phyloP scores from a whole-genome alignment of 1,284 basidiomycete species.

The Ganoderma sinense region DNA sequence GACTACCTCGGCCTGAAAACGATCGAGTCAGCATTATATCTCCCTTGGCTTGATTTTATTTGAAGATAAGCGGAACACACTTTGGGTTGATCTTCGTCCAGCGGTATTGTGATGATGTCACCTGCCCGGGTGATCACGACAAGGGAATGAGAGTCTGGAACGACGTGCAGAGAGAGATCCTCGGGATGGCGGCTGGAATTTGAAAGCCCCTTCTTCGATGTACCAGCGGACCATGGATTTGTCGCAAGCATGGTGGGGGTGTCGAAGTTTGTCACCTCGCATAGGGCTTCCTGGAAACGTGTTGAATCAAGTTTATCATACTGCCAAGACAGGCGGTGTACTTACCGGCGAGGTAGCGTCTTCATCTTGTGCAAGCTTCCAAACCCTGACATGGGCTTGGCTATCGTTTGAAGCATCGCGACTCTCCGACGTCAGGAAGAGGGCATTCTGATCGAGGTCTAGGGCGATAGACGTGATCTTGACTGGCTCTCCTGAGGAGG shows the following conservation, averaged over 20 bases:
- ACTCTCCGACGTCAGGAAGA: constrained; percentile 68
- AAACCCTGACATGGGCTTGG: constrained; percentile 42
- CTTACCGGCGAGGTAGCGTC: constrained; percentile 20
- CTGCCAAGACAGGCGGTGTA: not conserved
- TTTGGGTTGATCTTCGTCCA: constrained; percentile 60
- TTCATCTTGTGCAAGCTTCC: constrained; percentile 49
- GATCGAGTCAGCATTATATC: not conserved
- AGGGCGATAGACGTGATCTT: constrained; percentile 57
- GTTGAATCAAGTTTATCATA: not conserved
- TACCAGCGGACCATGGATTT: constrained; percentile 36
- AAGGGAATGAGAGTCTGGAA: constrained; percentile 45
- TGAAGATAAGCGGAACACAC: constrained; percentile 44
- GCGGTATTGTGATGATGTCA: constrained; percentile 74
- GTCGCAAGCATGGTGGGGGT: constrained; percentile 32
- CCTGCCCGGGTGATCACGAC: constrained; percentile 75
- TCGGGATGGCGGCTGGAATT: constrained; percentile 26
- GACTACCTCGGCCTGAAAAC: constrained; percentile 71
- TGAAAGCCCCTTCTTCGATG: constrained; percentile 5
- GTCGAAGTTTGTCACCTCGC: constrained; percentile 33
- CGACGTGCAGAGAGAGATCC: constrained; percentile 38
- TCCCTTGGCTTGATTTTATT: not conserved
- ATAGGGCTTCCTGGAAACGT: constrained; percentile 16
- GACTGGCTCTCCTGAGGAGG: constrained; percentile 3
- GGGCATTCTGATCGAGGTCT: constrained; percentile 72
- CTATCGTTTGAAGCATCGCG: constrained; percentile 63